These are phyloP conservation scores for Sporothrix brasiliensis DNA, from an alignment of 2,329 filamentous ascomycete genomes.

Conservation along the genomic window DNA sequence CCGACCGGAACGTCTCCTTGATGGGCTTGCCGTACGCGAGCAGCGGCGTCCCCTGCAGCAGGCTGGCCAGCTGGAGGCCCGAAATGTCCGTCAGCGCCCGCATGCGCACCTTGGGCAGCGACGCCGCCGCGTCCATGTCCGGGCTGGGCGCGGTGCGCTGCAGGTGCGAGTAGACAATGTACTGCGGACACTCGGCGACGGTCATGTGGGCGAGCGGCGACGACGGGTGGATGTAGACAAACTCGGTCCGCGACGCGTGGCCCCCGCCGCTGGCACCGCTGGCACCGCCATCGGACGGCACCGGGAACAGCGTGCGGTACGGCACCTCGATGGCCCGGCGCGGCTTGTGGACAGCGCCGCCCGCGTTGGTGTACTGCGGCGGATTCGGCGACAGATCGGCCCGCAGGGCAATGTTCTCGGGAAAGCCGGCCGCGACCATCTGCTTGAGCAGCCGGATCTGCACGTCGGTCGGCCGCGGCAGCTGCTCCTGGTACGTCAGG, in stretches of 20 bases:
- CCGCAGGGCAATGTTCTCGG: slow-evolving; percentile 91
- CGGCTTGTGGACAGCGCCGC: slow-evolving; percentile 55
- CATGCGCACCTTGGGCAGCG: slow-evolving; percentile 77
- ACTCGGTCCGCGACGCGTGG: slow-evolving; percentile 55
- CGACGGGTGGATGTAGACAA: slow-evolving; percentile 85
- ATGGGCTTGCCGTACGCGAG: slow-evolving; percentile 87
- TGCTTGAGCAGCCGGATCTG: slow-evolving; percentile 83
- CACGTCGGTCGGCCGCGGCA: slow-evolving; percentile 63
- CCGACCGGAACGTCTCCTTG: slow-evolving; percentile 67
- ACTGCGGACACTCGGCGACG: slow-evolving; percentile 76
- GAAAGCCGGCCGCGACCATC: slow-evolving; percentile 87
- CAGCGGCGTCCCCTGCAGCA: slow-evolving; percentile 84
- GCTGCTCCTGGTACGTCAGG: slow-evolving; percentile 58
- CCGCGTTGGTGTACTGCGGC: slow-evolving; percentile 59
- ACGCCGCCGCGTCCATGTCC: slow-evolving; percentile 36
- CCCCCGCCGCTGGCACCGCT: slow-evolving; percentile 17
- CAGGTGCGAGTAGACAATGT: slow-evolving; percentile 83
- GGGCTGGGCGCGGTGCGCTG: slow-evolving; percentile 60
- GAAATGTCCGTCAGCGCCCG: slow-evolving; percentile 81
- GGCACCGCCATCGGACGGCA: slow-evolving; percentile 48
- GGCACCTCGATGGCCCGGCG: slow-evolving; percentile 88
- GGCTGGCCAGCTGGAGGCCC: slow-evolving; percentile 71
- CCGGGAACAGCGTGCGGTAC: slow-evolving; percentile 80
- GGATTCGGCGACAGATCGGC: slow-evolving; percentile 80
- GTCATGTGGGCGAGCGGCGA: slow-evolving; percentile 75